phyloP scores from a whole-genome alignment of 1,139 yeast species.

The Debaryomycetaceae sp. region DNA sequence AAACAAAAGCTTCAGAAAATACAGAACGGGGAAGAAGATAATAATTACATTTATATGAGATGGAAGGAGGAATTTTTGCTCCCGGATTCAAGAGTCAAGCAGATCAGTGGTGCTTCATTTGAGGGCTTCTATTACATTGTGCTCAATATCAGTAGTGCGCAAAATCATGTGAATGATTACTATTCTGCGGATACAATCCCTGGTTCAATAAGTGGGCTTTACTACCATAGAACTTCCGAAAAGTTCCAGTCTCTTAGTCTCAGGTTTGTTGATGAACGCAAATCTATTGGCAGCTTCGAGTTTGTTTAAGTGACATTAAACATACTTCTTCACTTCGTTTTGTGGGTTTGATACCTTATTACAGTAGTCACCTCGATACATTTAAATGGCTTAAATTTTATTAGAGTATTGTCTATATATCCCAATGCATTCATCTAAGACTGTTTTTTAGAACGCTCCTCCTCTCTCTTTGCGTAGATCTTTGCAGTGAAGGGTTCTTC shows the following conservation, averaged over 20 bases:
- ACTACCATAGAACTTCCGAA: conserved; percentile 75
- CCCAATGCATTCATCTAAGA: background rate
- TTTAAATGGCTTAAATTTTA: background rate
- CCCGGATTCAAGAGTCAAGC: conserved; percentile 72
- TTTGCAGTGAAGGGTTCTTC: conserved; percentile 96
- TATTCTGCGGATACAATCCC: conserved; percentile 12
- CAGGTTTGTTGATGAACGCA: conserved; percentile 30
- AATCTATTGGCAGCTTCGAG: conserved; percentile 23
- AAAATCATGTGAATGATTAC: conserved; percentile 6
- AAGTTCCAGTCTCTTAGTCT: conserved; percentile 58
- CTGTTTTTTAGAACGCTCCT: conserved; percentile 4
- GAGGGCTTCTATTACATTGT: conserved; percentile 92
- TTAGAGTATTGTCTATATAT: background rate
- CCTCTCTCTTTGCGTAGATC: conserved; percentile 58
- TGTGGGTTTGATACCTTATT: conserved; percentile 1
- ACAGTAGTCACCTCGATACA: background rate
- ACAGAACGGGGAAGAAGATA: conserved; percentile 27
- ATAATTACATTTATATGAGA: conserved; percentile 70
- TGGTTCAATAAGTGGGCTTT: conserved; percentile 75
- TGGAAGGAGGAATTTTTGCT: conserved; percentile 90
- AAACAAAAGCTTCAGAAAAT: conserved; percentile 26
- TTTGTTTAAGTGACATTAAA: conserved; percentile 12
- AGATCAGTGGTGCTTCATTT: conserved; percentile 77
- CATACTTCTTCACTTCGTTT: background rate
- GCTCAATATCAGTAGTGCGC: conserved; percentile 59